phyloP scores from a whole-genome alignment of 1,284 basidiomycete genomes.

The Wallemia ichthyophaga region DNA sequence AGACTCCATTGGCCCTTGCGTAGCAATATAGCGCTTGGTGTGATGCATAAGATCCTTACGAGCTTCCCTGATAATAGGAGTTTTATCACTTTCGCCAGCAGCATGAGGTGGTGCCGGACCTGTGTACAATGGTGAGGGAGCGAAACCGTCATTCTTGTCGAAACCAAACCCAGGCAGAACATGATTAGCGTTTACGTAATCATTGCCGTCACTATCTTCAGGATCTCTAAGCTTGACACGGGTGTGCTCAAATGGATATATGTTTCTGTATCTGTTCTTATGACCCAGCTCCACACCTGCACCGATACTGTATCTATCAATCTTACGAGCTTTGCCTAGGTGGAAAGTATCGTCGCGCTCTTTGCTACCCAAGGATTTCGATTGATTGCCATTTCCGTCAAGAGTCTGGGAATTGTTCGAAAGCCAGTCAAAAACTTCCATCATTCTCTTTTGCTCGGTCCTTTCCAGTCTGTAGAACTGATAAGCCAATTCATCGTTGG shows the following conservation, averaged over 20 bases:
- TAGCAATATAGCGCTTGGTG: conserved; percentile 57
- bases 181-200: conserved; percentile 54
- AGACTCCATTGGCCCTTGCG: conserved; percentile 70
- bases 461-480: conserved; percentile 73
- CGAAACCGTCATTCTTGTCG: not conserved
- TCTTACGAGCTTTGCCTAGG: conserved; percentile 4
- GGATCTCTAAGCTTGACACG: conserved; percentile 31
- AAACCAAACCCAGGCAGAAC: not conserved
- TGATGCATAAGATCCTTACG: conserved; percentile 26
- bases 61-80: conserved; percentile 6
- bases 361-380: conserved; percentile 5
- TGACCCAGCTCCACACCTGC: conserved; percentile 81
- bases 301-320: conserved; percentile 56
- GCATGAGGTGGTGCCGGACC: not conserved
- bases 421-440: conserved; percentile 77
- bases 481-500: conserved; percentile 50
- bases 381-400: conserved; percentile 2
- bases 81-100: conserved; percentile 2
- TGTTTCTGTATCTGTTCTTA: conserved; percentile 62
- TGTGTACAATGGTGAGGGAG: not conserved
- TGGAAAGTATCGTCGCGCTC: conserved; percentile 14
- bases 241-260: conserved; percentile 51
- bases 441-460: conserved; percentile 60
- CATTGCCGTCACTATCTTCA: conserved; percentile 26
- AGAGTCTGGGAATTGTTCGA: conserved; percentile 17